Base-by-base conservation (phyloP, 164 flowering plant species). In the Umbilicus rupestris region DNA sequence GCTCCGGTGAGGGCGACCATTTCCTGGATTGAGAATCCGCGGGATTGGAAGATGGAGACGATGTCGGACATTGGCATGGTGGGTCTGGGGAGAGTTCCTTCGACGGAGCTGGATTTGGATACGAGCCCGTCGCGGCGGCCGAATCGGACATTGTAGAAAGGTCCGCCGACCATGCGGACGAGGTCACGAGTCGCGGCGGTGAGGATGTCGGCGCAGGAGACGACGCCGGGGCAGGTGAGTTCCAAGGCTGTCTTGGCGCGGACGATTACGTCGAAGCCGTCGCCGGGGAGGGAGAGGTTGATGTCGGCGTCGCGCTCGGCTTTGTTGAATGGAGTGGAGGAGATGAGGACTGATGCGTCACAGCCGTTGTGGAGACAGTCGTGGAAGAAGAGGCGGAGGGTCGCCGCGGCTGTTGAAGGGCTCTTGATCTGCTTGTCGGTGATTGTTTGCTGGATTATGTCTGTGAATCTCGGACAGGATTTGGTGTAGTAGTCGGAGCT, bases 121-220 rank as follows among this genome's bases (percentile, higher is more conserved):
- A 73, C 63, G 0, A 71, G 67, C 3, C 81, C 74, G 65, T 90
- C 97, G 55, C 63, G 74, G 37, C 95, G 76, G 0, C 92, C 97
- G 4, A 82, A 77, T 8, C 37, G 39, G 60, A 88, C 85, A 20
- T 69, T 64, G 77, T 83, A 90, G 73, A 50, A 73, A 0, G 94
- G 97, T 0, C 94, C 97, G 5, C 97, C 94, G 19, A 84, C 79
- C 82, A 87, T 77, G 55, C 66, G 70, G 59, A 90, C 76, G 35
- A 88, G 83, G 70, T 86, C 85, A 35, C 94, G 75, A 15, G 89
- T 70, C 66, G 90, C 92, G 20, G 76, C 78, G 66, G 90, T 86
- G 68, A 90, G 81, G 62, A 90, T 81, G 73, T 90, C 96, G 41
- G 96, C 72, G 73, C 96, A 90, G 30, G 96, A 90, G 68, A 88